Percentiles rank a stretch among this genome's conserved stretches.
These are phyloP conservation scores for Curvularia sp. DNA, from an alignment of 2,329 filamentous ascomycete species.

Conservation along the genomic window DNA sequence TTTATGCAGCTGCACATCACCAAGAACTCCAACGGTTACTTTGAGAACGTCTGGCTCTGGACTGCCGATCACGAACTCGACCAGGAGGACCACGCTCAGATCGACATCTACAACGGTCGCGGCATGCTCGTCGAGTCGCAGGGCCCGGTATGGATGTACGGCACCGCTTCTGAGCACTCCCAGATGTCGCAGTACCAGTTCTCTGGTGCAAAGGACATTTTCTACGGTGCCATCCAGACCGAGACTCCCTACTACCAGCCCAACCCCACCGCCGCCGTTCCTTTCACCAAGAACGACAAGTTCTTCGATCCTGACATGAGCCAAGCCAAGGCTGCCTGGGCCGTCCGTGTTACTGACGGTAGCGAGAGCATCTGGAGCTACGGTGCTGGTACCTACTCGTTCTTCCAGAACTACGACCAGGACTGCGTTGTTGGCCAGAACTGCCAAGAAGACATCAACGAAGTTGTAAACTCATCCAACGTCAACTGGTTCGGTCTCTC, in stretches of 20 bases:
- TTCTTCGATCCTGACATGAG: slow-evolving; percentile 55
- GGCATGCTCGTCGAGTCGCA: slow-evolving; percentile 80
- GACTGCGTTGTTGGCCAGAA: slow-evolving; percentile 55
- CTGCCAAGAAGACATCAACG: slow-evolving; percentile 61
- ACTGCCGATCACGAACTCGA: slow-evolving; percentile 90
- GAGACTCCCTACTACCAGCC: slow-evolving; percentile 77
- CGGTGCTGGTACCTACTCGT: slow-evolving; percentile 62
- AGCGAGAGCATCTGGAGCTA: slow-evolving; percentile 54
- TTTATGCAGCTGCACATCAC: slow-evolving; percentile 69
- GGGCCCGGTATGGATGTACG: slow-evolving; percentile 77
- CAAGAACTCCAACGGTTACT: slow-evolving; percentile 68
- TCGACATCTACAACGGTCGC: slow-evolving; percentile 86
- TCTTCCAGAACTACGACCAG: slow-evolving; percentile 66
- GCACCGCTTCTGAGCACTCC: slow-evolving; percentile 70
- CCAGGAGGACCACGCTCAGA: slow-evolving; percentile 71
- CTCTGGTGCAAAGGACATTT: slow-evolving; percentile 65
- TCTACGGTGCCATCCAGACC: slow-evolving; percentile 70
- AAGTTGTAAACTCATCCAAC: slow-evolving; percentile 52
- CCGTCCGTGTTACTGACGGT: slow-evolving; percentile 51
- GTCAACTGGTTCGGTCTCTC: slow-evolving; percentile 57
- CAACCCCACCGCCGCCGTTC: slow-evolving; percentile 64
- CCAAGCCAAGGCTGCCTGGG: slow-evolving; percentile 54
- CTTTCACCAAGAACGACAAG: slow-evolving; percentile 59
- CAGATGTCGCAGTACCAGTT: slow-evolving; percentile 76
- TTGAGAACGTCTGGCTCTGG: slow-evolving; percentile 93